These are phyloP conservation scores for Magnaporthiopsis incrustans DNA, from an alignment of 2,329 filamentous ascomycete genomes.

Conservation along the genomic window DNA sequence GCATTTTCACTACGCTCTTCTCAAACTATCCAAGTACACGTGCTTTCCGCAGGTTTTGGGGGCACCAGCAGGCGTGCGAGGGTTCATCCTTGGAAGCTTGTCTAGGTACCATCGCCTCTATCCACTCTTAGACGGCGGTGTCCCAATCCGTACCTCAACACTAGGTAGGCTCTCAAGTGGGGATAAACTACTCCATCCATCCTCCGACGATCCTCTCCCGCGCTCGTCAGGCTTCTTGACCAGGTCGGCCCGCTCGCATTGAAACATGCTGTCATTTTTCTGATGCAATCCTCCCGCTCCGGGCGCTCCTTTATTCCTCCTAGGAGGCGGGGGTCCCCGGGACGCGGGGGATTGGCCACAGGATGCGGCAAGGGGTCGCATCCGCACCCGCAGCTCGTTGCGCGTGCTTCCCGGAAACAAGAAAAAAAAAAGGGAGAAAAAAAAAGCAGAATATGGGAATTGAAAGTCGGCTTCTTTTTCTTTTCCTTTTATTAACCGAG, in stretches of 20 bases:
- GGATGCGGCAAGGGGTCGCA: background rate
- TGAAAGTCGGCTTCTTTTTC: too few species aligned
- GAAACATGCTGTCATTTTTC: background rate
- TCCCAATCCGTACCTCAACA: too few species aligned
- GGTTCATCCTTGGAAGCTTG: background rate
- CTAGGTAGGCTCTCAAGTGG: too few species aligned
- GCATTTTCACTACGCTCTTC: background rate
- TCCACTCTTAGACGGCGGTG: background rate
- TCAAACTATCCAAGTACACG: background rate
- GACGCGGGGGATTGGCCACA: too few species aligned
- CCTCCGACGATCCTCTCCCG: too few species aligned
- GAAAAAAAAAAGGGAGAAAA: background rate
- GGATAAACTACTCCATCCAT: too few species aligned
- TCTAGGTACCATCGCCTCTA: too few species aligned
- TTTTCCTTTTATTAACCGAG: background rate
- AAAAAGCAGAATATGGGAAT: background rate
- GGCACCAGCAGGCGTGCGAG: too few species aligned
- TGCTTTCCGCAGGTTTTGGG: background rate
- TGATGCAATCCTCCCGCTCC: background rate
- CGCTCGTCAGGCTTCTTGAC: background rate
- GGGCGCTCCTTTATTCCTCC: background rate
- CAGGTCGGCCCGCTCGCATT: background rate
- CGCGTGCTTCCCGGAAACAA: background rate
- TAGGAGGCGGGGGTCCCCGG: too few species aligned
- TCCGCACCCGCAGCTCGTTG: background rate